Conservation (phyloP, 768 basidiomycete species). For the Leccinum broughii region DNA sequence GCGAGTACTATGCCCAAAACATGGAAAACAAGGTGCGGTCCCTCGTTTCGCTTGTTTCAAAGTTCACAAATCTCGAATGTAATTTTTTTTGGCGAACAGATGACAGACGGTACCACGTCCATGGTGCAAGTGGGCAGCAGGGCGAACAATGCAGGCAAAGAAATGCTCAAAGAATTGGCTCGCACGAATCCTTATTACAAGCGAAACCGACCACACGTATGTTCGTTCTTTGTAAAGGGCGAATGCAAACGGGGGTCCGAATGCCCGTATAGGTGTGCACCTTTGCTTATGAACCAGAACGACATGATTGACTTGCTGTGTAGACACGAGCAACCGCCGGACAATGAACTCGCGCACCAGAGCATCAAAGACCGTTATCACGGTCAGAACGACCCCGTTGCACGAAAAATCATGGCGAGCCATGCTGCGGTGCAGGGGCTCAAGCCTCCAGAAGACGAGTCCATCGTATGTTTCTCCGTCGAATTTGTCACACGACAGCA, state of each 20-base stretch:
- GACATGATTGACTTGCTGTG: conserved; percentile 7
- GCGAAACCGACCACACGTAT: conserved; percentile 90
- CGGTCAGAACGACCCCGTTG: conserved; percentile 91
- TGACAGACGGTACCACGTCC: conserved; percentile 66
- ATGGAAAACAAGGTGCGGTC: conserved; percentile 73
- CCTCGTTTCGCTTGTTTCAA: not conserved
- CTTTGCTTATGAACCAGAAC: not conserved
- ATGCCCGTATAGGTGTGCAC: conserved; percentile 79
- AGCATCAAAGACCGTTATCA: conserved; percentile 95
- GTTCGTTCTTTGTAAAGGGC: conserved; percentile 95
- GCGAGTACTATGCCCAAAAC: conserved; percentile 93
- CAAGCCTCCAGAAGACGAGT: conserved; percentile 84
- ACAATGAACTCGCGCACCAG: conserved; percentile 85
- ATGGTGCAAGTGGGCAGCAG: conserved; percentile 55
- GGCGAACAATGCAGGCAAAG: conserved; percentile 81
- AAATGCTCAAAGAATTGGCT: conserved; percentile 95
- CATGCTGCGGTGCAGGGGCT: conserved; percentile 83
- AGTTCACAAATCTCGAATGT: not conserved
- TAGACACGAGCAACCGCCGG: conserved; percentile 86
- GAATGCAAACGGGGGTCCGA: conserved; percentile 89
- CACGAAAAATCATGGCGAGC: conserved; percentile 80
- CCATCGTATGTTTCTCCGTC: conserved; percentile 61
- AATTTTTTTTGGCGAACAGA: conserved; percentile 40
- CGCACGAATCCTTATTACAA: conserved; percentile 97
- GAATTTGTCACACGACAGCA: not conserved